These are phyloP conservation scores for Cryptococcus deneoformans DNA, from an alignment of 1,284 basidiomycete species.

Conservation along the genomic window DNA sequence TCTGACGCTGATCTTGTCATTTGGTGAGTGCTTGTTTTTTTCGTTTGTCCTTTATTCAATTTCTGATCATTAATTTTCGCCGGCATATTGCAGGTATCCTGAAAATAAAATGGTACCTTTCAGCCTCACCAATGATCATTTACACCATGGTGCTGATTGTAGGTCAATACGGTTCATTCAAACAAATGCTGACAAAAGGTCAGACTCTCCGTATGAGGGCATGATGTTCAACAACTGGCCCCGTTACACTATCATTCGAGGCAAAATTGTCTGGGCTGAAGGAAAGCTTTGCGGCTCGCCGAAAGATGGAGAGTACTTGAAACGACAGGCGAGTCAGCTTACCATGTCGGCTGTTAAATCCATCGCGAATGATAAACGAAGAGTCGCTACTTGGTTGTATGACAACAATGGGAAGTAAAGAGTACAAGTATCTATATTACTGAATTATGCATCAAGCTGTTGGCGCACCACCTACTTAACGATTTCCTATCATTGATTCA, in stretches of 20 bases:
- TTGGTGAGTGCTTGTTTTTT: background rate
- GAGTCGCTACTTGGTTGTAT: background rate
- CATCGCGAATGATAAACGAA: background rate
- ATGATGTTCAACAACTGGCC: slow-evolving; percentile 19
- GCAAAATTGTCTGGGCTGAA: slow-evolving; percentile 9
- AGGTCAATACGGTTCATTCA: background rate
- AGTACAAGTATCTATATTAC: background rate
- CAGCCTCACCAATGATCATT: slow-evolving; percentile 2
- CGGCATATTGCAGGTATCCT: slow-evolving; percentile 1
- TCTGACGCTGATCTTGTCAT: slow-evolving; percentile 21
- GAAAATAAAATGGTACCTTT: slow-evolving; percentile 1
- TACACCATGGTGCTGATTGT: slow-evolving; percentile 21
- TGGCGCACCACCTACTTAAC: too few relatives aligned
- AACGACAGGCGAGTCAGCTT: slow-evolving; percentile 2
- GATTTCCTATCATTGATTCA: too few relatives aligned
- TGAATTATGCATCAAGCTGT: too few relatives aligned
- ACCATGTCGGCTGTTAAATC: background rate
- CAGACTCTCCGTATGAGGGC: slow-evolving; percentile 22
- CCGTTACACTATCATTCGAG: slow-evolving; percentile 8
- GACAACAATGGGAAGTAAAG: background rate
- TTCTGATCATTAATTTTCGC: background rate
- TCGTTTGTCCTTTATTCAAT: background rate
- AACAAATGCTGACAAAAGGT: background rate
- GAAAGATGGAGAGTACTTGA: slow-evolving; percentile 12
- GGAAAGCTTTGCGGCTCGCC: slow-evolving; percentile 6